These are phyloP conservation scores for Sporothrix curviconia DNA, from an alignment of 2,329 filamentous ascomycete genomes.

Conservation along the genomic window DNA sequence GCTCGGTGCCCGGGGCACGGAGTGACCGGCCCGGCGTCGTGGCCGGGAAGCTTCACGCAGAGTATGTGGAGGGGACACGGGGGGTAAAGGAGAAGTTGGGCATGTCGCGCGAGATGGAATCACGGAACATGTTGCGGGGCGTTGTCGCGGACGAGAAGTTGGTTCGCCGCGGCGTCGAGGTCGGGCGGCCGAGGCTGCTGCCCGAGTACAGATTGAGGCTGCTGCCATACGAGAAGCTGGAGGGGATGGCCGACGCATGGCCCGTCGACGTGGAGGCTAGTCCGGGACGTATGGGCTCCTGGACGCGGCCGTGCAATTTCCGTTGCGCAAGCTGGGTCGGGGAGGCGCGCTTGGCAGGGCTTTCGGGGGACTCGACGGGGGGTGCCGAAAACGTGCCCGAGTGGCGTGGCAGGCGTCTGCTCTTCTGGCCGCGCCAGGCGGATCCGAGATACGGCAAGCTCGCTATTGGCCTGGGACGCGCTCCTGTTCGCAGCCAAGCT, in stretches of 20 bases:
- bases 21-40: conserved; percentile 39
- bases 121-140: conserved; percentile 30
- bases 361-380: conserved; percentile 24
- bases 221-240: background rate
- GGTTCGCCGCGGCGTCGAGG: conserved; percentile 21
- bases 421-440: conserved; percentile 2
- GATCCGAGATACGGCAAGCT: background rate
- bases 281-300: conserved; percentile 28
- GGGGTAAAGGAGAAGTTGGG: conserved; percentile 37
- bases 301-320: conserved; percentile 30
- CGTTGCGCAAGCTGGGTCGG: conserved; percentile 28
- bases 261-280: conserved; percentile 13
- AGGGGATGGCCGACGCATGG: background rate
- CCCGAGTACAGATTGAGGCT: background rate
- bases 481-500: background rate
- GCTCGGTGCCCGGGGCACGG: conserved; percentile 41
- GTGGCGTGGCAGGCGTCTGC: conserved; percentile 14
- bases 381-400: conserved; percentile 20
- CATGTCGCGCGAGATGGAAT: conserved; percentile 24
- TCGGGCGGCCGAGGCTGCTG: conserved; percentile 4
- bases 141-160: conserved; percentile 27
- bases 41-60: conserved; percentile 42
- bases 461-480: background rate
- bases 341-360: conserved; percentile 29
- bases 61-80: conserved; percentile 37